Base-by-base conservation (phyloP, 2,329 filamentous ascomycete species). In the Venturia aucupariae region DNA sequence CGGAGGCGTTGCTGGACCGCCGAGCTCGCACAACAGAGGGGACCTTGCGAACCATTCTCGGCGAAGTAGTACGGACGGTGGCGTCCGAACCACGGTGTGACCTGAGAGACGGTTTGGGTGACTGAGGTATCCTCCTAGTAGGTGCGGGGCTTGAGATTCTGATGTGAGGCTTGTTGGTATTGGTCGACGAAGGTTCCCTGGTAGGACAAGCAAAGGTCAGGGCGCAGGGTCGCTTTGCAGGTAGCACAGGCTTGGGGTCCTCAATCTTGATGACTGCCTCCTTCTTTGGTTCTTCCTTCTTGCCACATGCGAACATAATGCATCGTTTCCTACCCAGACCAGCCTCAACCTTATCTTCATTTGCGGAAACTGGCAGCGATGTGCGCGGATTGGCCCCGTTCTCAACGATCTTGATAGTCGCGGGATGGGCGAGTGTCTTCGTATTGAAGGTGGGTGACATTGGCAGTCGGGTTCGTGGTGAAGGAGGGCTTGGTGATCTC, bases 401-500 rank as follows among this genome's bases (percentile, higher is more conserved):
- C 38, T 74, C 73, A 7, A 77, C 75, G 35, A 75, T 73, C 10
- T 69, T 73, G 32, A 75, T 67, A 19, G 78, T 75, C 24, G 72
- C 70, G 3, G 77, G 44, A 5, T 61, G 51, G 32, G 32, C 32
- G n/a, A 76, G 70, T 1, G 73, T 69, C 67, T 77, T 77, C 57
- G 76, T 71, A 59, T 70, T 76, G 64, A 74, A 73, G 32, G 75
- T 68, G 6, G 69, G 73, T 11, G 76, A 67, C 64, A 75, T 72
- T 55, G 66, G 72, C 62, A 72, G 74, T 62, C 76, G 73, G 13
- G 79, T 77, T 62, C 84, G 79, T 22, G 86, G 81, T 4, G 86
- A 86, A n/a, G 91, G 91, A 22, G 94, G 93, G 72, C 93, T 97
- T 0, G 92, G 91, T 0, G 91, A 93, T 74, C 86, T 91, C 42